Percentiles rank a stretch among this genome's conserved stretches.
These are phyloP conservation scores for Candida anglica DNA, from an alignment of 805 yeast species.

Conservation along the genomic window DNA sequence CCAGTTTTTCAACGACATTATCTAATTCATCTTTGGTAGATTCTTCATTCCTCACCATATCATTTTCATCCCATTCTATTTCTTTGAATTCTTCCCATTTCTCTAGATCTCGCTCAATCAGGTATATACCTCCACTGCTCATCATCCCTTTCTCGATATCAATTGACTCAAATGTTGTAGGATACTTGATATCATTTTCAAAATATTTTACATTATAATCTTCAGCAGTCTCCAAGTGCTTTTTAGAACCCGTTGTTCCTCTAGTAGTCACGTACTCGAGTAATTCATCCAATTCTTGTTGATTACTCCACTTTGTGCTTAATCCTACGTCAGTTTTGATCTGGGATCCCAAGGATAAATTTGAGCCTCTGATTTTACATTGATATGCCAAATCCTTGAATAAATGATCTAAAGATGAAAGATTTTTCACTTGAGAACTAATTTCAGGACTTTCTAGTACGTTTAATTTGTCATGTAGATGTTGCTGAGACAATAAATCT, in stretches of 20 bases:
- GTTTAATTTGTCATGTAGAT: constrained; percentile 38
- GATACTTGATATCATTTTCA: constrained; percentile 9
- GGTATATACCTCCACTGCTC: constrained; percentile 1
- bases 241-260: no score
- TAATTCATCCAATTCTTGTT: constrained; percentile 22
- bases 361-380: constrained; percentile 34
- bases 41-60: neutral
- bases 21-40: no score
- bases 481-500: constrained; percentile 34
- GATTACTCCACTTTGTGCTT: constrained; percentile 26
- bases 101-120: no score
- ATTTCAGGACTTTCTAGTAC: constrained; percentile 1
- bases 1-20: no score
- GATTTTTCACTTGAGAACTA: constrained; percentile 18
- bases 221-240: neutral
- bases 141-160: constrained; percentile 15
- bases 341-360: constrained; percentile 1
- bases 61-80: neutral
- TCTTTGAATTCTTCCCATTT: constrained; percentile 1
- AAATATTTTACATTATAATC: neutral
- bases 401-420: constrained; percentile 49
- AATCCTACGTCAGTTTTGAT: neutral
- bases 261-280: constrained; percentile 26
- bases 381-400: constrained; percentile 56
- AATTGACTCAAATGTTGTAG: constrained; percentile 25